phyloP scores from a whole-genome alignment of 2,329 filamentous ascomycete species.

The Elsinoe ampelina region DNA sequence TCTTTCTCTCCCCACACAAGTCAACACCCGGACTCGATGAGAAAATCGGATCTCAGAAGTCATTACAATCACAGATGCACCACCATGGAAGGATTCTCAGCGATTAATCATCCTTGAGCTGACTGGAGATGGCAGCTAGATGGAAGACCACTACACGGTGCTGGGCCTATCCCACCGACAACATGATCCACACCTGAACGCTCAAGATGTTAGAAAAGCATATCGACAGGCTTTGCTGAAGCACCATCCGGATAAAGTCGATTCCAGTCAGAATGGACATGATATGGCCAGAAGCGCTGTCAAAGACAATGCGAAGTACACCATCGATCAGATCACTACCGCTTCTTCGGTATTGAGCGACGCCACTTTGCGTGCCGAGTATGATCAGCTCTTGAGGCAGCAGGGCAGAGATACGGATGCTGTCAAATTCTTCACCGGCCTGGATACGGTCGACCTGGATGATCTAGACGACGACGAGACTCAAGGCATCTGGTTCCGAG shows the following conservation, averaged over 20 bases:
- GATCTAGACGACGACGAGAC: slow-evolving; percentile 39
- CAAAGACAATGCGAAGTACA: slow-evolving; percentile 23
- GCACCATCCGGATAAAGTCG: slow-evolving; percentile 50
- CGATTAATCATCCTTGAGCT: slow-evolving; percentile 41
- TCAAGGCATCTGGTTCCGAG: slow-evolving; percentile 38
- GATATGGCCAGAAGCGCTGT: neutral
- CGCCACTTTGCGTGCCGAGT: slow-evolving; percentile 35
- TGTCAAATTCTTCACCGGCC: slow-evolving; percentile 36
- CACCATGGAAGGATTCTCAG: neutral
- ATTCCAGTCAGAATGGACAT: neutral
- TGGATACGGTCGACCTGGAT: slow-evolving; percentile 50
- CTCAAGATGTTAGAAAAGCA: slow-evolving; percentile 40
- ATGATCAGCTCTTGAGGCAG: slow-evolving; percentile 37
- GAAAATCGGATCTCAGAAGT: neutral
- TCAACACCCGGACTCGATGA: neutral
- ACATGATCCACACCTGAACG: slow-evolving; percentile 17
- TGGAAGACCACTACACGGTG: slow-evolving; percentile 23
- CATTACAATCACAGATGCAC: neutral
- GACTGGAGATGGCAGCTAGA: slow-evolving; percentile 47
- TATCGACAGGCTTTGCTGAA: slow-evolving; percentile 49
- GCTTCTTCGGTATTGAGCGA: slow-evolving; percentile 48
- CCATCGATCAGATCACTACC: slow-evolving; percentile 50
- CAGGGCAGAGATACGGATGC: slow-evolving; percentile 15
- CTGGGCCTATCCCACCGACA: slow-evolving; percentile 21
- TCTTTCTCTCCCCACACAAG: no score